Conservation (phyloP, 164 flowering plant species). For the Magnolia officinalis region DNA sequence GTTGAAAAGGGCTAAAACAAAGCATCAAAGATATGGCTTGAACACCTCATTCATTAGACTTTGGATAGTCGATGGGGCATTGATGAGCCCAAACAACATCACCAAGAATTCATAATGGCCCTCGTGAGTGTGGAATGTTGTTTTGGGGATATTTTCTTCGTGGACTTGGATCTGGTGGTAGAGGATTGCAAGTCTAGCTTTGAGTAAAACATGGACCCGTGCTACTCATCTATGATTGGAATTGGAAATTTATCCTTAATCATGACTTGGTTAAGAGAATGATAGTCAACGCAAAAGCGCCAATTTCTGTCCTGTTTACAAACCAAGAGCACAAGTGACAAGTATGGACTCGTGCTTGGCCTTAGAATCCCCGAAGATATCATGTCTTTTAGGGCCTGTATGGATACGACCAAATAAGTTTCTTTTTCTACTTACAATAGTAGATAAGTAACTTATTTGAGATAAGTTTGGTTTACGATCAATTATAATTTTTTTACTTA, state of each 20-base stretch:
- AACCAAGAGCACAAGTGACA: no score
- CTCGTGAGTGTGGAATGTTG: neutral
- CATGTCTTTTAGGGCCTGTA: no score
- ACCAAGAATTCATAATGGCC: neutral
- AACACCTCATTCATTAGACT: neutral
- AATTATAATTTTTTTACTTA: no score
- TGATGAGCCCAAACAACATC: neutral
- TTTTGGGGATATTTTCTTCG: neutral
- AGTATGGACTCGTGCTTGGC: no score
- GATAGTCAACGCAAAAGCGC: no score
- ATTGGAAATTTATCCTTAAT: neutral
- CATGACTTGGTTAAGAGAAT: no score
- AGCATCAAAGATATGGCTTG: neutral
- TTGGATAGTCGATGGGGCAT: neutral
- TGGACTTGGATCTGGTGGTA: neutral
- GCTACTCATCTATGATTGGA: neutral
- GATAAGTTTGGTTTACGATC: no score
- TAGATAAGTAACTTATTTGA: no score
- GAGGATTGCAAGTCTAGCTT: neutral
- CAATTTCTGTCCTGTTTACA: no score
- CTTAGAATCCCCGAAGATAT: no score
- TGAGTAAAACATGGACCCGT: neutral
- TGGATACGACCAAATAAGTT: no score
- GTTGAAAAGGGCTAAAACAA: neutral
- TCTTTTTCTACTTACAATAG: no score